Base-by-base conservation (phyloP, 352 stramenopile species). In the Globisporangium irregulare region DNA sequence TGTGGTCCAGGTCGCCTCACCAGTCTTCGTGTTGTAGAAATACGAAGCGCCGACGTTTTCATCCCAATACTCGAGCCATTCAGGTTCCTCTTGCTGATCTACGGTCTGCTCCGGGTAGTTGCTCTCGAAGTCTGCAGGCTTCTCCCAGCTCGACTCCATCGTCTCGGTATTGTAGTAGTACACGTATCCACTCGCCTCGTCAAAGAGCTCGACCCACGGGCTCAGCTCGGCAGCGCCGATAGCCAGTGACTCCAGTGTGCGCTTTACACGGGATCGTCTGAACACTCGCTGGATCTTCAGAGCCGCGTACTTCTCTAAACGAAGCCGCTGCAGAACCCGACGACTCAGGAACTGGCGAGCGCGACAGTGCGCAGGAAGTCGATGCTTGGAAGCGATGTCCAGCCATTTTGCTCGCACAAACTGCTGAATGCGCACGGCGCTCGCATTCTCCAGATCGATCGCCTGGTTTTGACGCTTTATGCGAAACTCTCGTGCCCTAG, bases 51-150 rank as follows among this genome's bases (percentile, higher is more conserved):
- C 82, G 8, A 82, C 80, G 62, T 80, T 89, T 43, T 89, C 84
- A 65, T 92, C 84, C 82, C 84, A 92, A 70, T 82, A 90, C 72
- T 90, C 82, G 59, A 90, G 72, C 84, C 84, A 92, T 38, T 88
- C 81, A 22, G 41, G 48, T 6, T 78, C 70, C 2, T 66, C 67
- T 6, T 73, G 58, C 14, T 65, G 20, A 60, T 27, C 32, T 22
- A 34, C 58, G 41, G 10, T 22, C 56, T 56, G 38, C 53, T 43
- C 38, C 59, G 12, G 15, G 50, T 15, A 25, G 50, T 29, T 29
- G 10, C n/a, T 18, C 29, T 34, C 34, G 29, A 63, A 24, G 6
- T 60, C 54, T 3, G 32, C 36, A 22, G 60, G 48, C 20, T 59
- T 61, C 38, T 87, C 80, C 86, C 86, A 93, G 10, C 76, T 66